Evolutionary conservation across 345 rosid species (phyloP).

Genomic region (Cardamine resedifolia): DNA sequence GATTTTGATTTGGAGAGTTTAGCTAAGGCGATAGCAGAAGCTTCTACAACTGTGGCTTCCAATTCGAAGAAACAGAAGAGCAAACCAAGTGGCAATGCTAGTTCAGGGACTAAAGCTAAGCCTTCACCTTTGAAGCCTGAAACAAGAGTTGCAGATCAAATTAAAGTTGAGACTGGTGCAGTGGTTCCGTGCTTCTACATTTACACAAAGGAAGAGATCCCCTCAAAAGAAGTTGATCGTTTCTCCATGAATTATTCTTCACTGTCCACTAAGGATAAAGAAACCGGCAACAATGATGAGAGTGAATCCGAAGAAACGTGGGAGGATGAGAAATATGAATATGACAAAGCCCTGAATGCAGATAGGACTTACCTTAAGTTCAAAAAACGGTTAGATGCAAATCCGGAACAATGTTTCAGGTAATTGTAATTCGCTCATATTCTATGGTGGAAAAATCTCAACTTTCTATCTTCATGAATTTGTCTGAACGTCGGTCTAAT

Average conservation of each 20-base stretch:
- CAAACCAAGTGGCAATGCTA: constrained; percentile 15
- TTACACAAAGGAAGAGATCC: constrained; percentile 53
- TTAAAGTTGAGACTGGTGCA: constrained; percentile 37
- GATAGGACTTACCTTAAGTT: constrained; percentile 92
- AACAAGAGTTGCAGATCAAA: constrained; percentile 29
- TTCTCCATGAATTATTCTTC: constrained; percentile 43
- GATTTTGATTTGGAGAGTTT: constrained; percentile 64
- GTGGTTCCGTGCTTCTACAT: constrained; percentile 90
- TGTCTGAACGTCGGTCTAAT: neutral
- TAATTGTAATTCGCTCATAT: constrained; percentile 20
- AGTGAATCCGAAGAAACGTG: constrained; percentile 56
- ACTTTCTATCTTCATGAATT: neutral
- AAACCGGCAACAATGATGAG: constrained; percentile 44
- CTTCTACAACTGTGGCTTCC: constrained; percentile 55
- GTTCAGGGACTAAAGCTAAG: constrained; percentile 38
- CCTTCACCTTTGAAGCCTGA: constrained; percentile 30
- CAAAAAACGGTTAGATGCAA: constrained; percentile 71
- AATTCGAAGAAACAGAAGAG: constrained; percentile 42
- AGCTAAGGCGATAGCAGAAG: constrained; percentile 60
- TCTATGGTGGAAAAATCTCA: neutral
- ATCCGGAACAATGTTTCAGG: constrained; percentile 94
- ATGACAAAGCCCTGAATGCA: constrained; percentile 74
- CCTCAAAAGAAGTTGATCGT: constrained; percentile 45
- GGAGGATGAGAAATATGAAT: constrained; percentile 77
- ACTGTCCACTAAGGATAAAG: constrained; percentile 52